Base-by-base conservation (phyloP, 192 early-diverging fungal species). In the Rhizophagus sp. region DNA sequence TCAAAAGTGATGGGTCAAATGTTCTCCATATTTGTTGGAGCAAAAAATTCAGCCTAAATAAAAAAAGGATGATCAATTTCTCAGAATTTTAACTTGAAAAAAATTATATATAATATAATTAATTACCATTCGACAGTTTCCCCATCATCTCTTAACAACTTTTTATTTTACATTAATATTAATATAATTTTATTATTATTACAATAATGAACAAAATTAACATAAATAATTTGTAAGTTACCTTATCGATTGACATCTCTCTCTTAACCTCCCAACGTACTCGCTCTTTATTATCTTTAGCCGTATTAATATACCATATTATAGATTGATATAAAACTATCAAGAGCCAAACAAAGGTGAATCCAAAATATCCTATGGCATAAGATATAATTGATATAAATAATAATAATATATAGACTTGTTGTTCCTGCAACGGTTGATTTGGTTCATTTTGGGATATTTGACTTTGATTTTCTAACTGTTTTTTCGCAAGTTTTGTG, bases 61-160 rank as follows among this genome's bases (percentile, higher is more conserved):
- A 50, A 52, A 50, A 25, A 36, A n/a, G 2, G 64, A 76, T 4
- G 2, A 27, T 33, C 34, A 77, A 39, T 62, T 11, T n/a, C 10
- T n/a, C 7, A 39, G 27, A 15, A 33, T 4, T 24, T 22, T 65
- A 36, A 66, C 41, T 36, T 34, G n/a, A n/a, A 52, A 75, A 1
- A 15, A 49, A 44, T 24, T 62, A 30, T 75, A 61, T 2, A 62
- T n/a, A n/a, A n/a, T n/a, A 39, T 39, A 50, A n/a, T n/a, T 30
- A 74, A 34, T 78, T 67, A 78, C 76, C 76, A 78, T 65, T 78
- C 76, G 2, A 78, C 76, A 25, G 76, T 78, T 68, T 78, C 76
- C 0, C 76, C 76, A 41, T 78, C 36, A 49, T 63, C n/a, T 25
- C 9, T 39, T 22, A n/a, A 8, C 27, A 76, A 33, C 76, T 78